These are phyloP conservation scores for Daucus carota DNA, from an alignment of 129 eudicot genomes.

Conservation along the genomic window DNA sequence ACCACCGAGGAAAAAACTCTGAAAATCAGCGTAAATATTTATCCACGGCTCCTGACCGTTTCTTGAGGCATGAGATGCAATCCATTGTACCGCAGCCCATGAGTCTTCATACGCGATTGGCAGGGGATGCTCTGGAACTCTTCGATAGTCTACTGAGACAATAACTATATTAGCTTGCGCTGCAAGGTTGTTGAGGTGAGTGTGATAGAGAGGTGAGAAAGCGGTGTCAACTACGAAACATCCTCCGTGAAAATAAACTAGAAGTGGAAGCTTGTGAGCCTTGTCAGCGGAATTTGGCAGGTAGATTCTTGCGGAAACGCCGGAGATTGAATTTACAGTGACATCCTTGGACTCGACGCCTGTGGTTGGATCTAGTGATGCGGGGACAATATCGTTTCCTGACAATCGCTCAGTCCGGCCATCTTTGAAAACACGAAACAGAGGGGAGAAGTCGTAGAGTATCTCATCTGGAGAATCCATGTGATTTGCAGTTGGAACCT, in stretches of 20 bases:
- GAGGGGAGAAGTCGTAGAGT: conserved; percentile 7
- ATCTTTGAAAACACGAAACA: conserved; percentile 12
- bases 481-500: background rate
- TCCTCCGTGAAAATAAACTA: conserved; percentile 30
- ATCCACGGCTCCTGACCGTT: conserved; percentile 24
- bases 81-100: conserved; percentile 26
- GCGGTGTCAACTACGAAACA: conserved; percentile 12
- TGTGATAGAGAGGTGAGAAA: conserved; percentile 16
- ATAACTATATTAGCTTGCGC: conserved; percentile 4
- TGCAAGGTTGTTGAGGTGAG: conserved; percentile 13
- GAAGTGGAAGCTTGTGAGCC: conserved; percentile 11
- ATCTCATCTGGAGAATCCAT: background rate
- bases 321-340: background rate
- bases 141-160: conserved; percentile 19
- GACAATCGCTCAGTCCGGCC: conserved; percentile 13
- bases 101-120: conserved; percentile 23
- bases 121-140: conserved; percentile 24
- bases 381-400: background rate
- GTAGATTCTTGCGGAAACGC: conserved; percentile 22
- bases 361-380: conserved; percentile 14
- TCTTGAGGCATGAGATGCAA: conserved; percentile 11
- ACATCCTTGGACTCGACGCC: conserved; percentile 28
- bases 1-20: conserved; percentile 16
- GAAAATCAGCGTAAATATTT: conserved; percentile 17
- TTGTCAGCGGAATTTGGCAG: conserved; percentile 4